Percentiles rank a stretch among this genome's conserved stretches.
Conservation (phyloP, 179 eudicot genomes). For the Amaranthus tricolor region DNA sequence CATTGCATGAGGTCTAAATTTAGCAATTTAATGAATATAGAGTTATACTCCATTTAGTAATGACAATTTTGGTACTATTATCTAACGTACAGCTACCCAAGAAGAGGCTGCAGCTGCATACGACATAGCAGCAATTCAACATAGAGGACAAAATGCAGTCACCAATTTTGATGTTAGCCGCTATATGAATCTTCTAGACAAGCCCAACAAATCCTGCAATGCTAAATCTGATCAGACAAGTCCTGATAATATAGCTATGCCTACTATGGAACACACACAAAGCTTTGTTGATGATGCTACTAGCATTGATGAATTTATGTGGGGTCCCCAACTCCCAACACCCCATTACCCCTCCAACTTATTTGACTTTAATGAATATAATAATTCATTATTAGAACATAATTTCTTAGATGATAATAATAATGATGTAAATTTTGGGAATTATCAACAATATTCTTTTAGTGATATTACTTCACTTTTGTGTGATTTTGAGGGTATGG, state of each 20-base stretch:
- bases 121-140: slow-evolving; percentile 80
- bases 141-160: slow-evolving; percentile 77
- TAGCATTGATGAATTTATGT: slow-evolving; percentile 21
- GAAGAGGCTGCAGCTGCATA: slow-evolving; percentile 91
- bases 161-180: slow-evolving; percentile 87
- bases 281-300: slow-evolving; percentile 24
- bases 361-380: slow-evolving; percentile 21
- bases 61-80: slow-evolving; percentile 1
- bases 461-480: slow-evolving; percentile 33
- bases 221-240: slow-evolving; percentile 7
- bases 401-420: not conserved
- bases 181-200: slow-evolving; percentile 44
- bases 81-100: slow-evolving; percentile 59
- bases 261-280: slow-evolving; percentile 6
- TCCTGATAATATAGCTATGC: not conserved
- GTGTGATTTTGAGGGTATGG: slow-evolving; percentile 35
- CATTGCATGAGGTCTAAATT: not conserved
- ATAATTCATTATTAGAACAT: slow-evolving; percentile 2
- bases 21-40: not conserved
- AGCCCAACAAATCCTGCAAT: slow-evolving; percentile 29
- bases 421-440: slow-evolving; percentile 14
- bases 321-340: not conserved
- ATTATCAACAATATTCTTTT: slow-evolving; percentile 22
- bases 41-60: not conserved
- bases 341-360: slow-evolving; percentile 12